Base-by-base conservation (phyloP, 192 early-diverging fungal genomes). In the Allomyces javanicus region DNA sequence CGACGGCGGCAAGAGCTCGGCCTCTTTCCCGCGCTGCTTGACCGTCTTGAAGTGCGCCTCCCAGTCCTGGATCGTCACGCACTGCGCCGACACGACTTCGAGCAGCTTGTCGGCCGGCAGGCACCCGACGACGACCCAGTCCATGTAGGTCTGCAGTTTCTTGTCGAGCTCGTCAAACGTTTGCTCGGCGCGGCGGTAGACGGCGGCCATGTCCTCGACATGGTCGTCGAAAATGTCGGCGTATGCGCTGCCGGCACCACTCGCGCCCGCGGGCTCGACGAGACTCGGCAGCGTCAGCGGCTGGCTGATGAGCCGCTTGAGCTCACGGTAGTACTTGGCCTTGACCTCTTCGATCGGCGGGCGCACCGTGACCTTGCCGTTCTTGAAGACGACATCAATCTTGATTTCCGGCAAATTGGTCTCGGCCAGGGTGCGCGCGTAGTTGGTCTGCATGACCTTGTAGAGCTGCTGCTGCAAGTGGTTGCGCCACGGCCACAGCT, bases 311-410 rank as follows among this genome's bases (percentile, higher is more conserved):
- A 83, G 75, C 66, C 78, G 78, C 68, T 83, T 83, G 71, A 84
- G 77, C 72, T 84, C 82, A 4, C 80, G 70, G 66, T 81, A 84
- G 69, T 83, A 84, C 66, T 82, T 82, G n/a, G 82, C 78, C 61
- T 75, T 70, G 66, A 84, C 76, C 67, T 84, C 82, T 70, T 84
- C 82, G 62, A 76, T 79, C 1, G 79, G 63, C 25, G 82, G 82
- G 4, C 80, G 68, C 66, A 79, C 78, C 65, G 79, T 75, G 2
- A 84, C 68, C 50, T 76, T 75, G 65, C 77, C 75, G 26, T 80
- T 74, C 63, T 83, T 81, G 65, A 76, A 83, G 22, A 81, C 67
- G 3, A 84, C 55, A 26, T 84, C 82, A 26, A 83, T 70, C 61
- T 76, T 80, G 25, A 84, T 74, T 72, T 84, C 82, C 10, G 82